Conservation (phyloP, 129 eudicot genomes). For the Lactuca saligna region DNA sequence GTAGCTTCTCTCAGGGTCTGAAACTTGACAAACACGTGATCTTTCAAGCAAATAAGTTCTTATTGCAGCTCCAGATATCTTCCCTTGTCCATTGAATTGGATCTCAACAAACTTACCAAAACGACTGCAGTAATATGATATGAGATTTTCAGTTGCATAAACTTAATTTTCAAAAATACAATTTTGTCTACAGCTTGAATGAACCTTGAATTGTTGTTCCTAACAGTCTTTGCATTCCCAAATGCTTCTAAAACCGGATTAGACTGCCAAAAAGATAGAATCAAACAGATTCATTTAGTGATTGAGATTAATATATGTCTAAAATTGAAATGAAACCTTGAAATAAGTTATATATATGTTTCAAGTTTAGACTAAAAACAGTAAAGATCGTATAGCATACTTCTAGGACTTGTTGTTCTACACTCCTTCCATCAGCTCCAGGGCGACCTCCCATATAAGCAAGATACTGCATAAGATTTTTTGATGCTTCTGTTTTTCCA, state of each 20-base stretch:
- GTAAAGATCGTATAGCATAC: constrained; percentile 34
- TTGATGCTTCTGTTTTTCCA: constrained; percentile 89
- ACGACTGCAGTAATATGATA: constrained; percentile 52
- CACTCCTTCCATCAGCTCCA: constrained; percentile 51
- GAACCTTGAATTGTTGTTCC: constrained; percentile 83
- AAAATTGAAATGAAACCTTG: not conserved
- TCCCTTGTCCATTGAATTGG: constrained; percentile 67
- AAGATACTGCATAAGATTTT: constrained; percentile 83
- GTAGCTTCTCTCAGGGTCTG: constrained; percentile 93
- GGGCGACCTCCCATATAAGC: constrained; percentile 85
- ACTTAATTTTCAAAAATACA: not conserved
- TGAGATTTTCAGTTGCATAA: constrained; percentile 16
- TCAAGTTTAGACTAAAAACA: not conserved
- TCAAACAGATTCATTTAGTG: constrained; percentile 8
- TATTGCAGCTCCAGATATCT: constrained; percentile 92
- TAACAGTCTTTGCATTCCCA: constrained; percentile 77
- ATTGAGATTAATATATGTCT: not conserved
- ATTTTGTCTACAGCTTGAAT: constrained; percentile 10
- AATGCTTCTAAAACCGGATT: constrained; percentile 85
- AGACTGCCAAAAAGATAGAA: constrained; percentile 47
- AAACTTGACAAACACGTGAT: constrained; percentile 94
- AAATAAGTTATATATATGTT: too few relatives aligned
- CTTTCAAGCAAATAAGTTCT: constrained; percentile 88
- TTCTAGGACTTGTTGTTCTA: constrained; percentile 91
- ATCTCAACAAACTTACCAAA: constrained; percentile 95